Evolutionary conservation across 148 eudicot genomes (phyloP), one percentile per base, ranked within the genome.

Genomic region (Fagopyrum homotropicum): DNA sequence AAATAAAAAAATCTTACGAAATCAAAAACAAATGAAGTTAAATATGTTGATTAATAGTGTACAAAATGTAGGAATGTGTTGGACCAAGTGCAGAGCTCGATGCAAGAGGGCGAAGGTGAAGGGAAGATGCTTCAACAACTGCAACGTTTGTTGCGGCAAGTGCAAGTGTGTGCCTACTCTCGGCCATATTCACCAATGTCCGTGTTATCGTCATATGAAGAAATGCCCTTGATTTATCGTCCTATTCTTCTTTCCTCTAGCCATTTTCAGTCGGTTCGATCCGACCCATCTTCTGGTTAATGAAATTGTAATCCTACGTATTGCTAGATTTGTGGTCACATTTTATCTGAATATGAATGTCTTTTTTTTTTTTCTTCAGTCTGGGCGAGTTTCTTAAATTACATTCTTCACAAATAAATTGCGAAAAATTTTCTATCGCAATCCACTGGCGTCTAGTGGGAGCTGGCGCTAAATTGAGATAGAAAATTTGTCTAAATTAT

Each of bases 131-230:
- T 45, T 29, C 11, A 73, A 73, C 63, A 35, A 73, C 7, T 73
- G 76, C 45, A 52, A 73, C 9, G 45, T 73, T 12, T 73, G 76
- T 49, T 73, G 76, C 43, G 64, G 45, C 1, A 73, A 73, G 43
- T 73, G 76, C 66, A 73, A 73, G 66, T 73, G 76, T 35, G 76
- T 73, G n/a, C 76, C 76, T 55, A 17, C 56, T 7, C 45, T 52
- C 16, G 76, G 64, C 16, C 59, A 30, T 45, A 54, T 40, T 12
- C 76, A 73, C 16, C 22, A 54, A 19, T 73, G 76, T 15, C 64
- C 66, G 0, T 73, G 76, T 16, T 73, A 73, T 35, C 44, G 64
- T 12, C 63, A 73, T 9, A 73, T 73, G 46, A 73, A 47, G 60
- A 73, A 73, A 15, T 73, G 76, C 30, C 76, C 76, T n/a, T 73